Base-by-base conservation (phyloP, 1,139 yeast species). In the Debaryomycetaceae sp. region DNA sequence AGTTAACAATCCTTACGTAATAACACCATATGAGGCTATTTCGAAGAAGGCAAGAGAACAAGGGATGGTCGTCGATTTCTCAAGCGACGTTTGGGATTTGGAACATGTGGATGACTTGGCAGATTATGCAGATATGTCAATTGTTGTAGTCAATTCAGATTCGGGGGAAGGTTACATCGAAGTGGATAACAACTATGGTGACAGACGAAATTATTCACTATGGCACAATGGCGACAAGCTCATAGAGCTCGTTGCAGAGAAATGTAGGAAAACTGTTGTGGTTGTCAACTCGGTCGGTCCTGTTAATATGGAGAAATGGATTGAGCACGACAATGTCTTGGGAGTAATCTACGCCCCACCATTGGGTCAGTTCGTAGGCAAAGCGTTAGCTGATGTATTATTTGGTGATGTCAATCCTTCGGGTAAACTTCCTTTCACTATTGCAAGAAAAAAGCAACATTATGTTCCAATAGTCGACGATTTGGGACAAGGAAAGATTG, bases 221-320 rank as follows among this genome's bases (percentile, higher is more conserved):
- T 81, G 86, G 86, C 78, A 79, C 50, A 78, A 79, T 51, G 84
- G 83, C 3, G 86, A 81, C 50, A 73, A 70, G 40, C 65, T 80
- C 46, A 81, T 82, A 44, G 59, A 66, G 34, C 66, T 60, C 33
- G 70, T 82, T 40, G 78, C 83, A 1, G 68, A 64, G 36, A 67
- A 66, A 47, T 77, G 81, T 52, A 65, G 64, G 34, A 81, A 79
- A 54, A 81, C 84, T 2, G 68, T 82, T 17, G 83, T 82, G 39
- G 78, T 81, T 4, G 72, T 82, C 13, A 76, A 77, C 44, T 60
- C 84, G 0, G 81, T 80, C 6, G 87, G 86, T 0, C 83, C 84
- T 1, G 80, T 81, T 20, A 72, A 78, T 52, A 63, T 81, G 67
- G 87, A 81, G 52, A 65, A 63, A 44, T 82, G 84, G 80, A 71